Evolutionary conservation across 2,329 filamentous ascomycete species (phyloP).

Genomic region (Penicillium sp.): DNA sequence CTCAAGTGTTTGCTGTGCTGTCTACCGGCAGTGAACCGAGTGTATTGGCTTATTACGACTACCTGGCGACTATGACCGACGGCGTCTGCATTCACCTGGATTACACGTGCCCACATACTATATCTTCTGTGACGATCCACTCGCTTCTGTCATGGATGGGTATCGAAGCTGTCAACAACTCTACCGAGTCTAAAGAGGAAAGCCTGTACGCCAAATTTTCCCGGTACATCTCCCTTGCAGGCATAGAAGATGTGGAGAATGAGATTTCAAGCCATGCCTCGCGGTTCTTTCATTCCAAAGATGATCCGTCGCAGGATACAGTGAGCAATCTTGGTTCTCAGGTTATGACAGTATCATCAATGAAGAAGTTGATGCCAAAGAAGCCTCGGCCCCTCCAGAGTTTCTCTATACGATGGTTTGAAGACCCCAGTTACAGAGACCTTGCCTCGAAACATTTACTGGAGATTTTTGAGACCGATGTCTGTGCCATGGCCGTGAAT

Average conservation of each 20-base stretch:
- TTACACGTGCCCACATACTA: background rate
- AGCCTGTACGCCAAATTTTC: background rate
- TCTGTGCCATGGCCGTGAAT: background rate
- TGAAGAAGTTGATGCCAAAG: background rate
- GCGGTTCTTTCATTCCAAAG: background rate
- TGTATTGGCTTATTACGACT: background rate
- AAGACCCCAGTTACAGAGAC: background rate
- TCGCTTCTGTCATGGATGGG: background rate
- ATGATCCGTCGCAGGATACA: background rate
- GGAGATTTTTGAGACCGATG: background rate
- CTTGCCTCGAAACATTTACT: background rate
- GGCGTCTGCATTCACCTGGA: background rate
- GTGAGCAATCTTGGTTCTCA: background rate
- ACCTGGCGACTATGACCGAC: background rate
- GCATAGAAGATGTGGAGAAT: background rate
- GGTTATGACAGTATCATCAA: background rate
- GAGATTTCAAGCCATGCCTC: background rate
- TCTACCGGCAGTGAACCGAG: background rate
- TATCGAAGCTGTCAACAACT: background rate
- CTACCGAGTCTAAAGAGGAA: background rate
- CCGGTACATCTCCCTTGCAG: background rate
- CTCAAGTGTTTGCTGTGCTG: slow-evolving; percentile 32
- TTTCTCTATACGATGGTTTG: background rate
- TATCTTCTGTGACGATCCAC: background rate
- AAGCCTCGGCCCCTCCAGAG: background rate